These are phyloP conservation scores for Ophiostoma populinum DNA, from an alignment of 2,329 filamentous ascomycete genomes.

Conservation along the genomic window DNA sequence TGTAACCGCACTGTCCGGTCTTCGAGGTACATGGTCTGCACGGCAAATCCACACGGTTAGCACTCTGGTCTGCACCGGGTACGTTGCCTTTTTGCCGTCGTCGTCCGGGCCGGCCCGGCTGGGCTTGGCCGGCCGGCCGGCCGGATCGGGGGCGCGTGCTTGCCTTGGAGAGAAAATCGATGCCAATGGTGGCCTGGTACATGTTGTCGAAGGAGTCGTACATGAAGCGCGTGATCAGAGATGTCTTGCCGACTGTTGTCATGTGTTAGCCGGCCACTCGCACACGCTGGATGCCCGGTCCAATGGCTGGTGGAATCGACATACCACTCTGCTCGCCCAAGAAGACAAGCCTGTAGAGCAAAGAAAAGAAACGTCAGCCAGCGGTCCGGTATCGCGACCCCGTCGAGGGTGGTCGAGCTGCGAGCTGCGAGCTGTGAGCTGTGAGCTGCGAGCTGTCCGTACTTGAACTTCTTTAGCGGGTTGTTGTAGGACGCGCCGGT, in stretches of 20 bases:
- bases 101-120: too few relatives aligned
- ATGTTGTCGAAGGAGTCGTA: slow-evolving; percentile 99
- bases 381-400: too few relatives aligned
- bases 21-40: slow-evolving; percentile 95
- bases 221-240: slow-evolving; percentile 97
- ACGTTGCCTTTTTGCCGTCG: too few relatives aligned
- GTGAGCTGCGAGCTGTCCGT: too few relatives aligned
- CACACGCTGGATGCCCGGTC: background rate
- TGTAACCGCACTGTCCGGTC: slow-evolving; percentile 94
- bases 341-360: slow-evolving; percentile 65
- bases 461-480: slow-evolving; percentile 99
- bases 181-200: slow-evolving; percentile 98
- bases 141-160: too few relatives aligned
- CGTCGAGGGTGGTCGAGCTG: too few relatives aligned
- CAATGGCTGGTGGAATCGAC: background rate
- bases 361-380: slow-evolving; percentile 7
- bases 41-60: slow-evolving; percentile 7
- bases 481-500: slow-evolving; percentile 81
- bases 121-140: too few relatives aligned
- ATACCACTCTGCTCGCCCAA: slow-evolving; percentile 95
- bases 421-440: too few relatives aligned
- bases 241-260: slow-evolving; percentile 84
- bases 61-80: background rate
- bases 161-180: slow-evolving; percentile 98
- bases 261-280: too few relatives aligned